These are phyloP conservation scores for Cordyceps pruinosa DNA, from an alignment of 2,329 filamentous ascomycete genomes.

Conservation along the genomic window DNA sequence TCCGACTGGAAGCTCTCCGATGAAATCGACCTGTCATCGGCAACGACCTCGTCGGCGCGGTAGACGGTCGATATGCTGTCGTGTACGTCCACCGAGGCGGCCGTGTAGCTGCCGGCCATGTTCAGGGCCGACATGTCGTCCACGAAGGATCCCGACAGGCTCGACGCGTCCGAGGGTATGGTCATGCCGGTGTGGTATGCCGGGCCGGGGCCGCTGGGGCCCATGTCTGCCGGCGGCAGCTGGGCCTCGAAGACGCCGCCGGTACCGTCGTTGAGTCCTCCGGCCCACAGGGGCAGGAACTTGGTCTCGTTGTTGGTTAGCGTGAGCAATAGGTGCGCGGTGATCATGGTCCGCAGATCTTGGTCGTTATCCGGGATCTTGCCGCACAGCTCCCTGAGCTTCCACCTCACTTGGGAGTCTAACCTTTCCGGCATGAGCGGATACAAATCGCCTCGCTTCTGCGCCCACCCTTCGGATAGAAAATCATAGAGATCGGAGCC, in stretches of 20 bases:
- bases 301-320: constrained; percentile 52
- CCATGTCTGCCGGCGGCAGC: constrained; percentile 37
- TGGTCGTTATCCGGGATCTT: not conserved
- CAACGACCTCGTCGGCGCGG: constrained; percentile 24
- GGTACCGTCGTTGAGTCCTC: constrained; percentile 45
- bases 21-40: constrained; percentile 26
- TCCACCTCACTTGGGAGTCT: not conserved
- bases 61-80: constrained; percentile 34
- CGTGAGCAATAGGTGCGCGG: constrained; percentile 42
- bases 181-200: constrained; percentile 40
- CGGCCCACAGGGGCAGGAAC: constrained; percentile 60
- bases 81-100: constrained; percentile 32
- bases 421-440: not conserved
- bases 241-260: constrained; percentile 40
- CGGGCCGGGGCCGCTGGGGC: constrained; percentile 40
- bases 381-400: not conserved
- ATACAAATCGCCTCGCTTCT: too few relatives aligned
- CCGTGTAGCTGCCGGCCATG: constrained; percentile 27
- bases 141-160: constrained; percentile 28
- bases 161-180: constrained; percentile 27
- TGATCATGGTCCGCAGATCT: constrained; percentile 22
- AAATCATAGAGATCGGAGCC: not conserved
- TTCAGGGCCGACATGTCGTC: constrained; percentile 28
- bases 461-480: not conserved
- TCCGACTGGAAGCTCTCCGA: constrained; percentile 31